Conservation (phyloP, 495 filamentous ascomycete genomes). For the Beverwykella pulmonaria region DNA sequence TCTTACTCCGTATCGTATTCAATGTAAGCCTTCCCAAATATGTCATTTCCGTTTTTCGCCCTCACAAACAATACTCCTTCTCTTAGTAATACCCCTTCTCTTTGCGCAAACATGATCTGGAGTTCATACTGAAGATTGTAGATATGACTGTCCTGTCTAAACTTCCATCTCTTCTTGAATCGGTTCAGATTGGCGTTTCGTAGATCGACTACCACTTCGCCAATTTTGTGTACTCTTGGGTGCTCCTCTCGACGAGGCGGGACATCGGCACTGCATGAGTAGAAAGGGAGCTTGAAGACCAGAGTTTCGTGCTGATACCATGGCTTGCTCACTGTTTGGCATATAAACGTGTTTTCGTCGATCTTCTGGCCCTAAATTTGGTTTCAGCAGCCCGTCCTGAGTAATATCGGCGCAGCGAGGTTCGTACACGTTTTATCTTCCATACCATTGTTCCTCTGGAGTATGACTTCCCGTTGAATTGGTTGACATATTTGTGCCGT, state of each 20-base stretch:
- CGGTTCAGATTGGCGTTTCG: not conserved
- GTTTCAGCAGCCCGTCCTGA: not conserved
- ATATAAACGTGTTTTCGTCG: slow-evolving; percentile 12
- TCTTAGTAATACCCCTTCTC: not conserved
- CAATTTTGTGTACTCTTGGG: slow-evolving; percentile 3
- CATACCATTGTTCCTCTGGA: slow-evolving; percentile 11
- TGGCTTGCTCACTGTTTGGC: slow-evolving; percentile 5
- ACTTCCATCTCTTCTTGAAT: slow-evolving; percentile 6
- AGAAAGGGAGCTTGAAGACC: slow-evolving; percentile 8
- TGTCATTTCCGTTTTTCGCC: slow-evolving; percentile 9
- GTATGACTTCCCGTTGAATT: slow-evolving; percentile 1
- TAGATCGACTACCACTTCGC: not conserved
- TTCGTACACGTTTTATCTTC: slow-evolving; percentile 11
- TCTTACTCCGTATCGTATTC: slow-evolving; percentile 9
- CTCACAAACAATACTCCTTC: not conserved
- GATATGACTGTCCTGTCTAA: not conserved
- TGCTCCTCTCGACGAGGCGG: slow-evolving; percentile 1
- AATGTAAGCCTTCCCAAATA: slow-evolving; percentile 5
- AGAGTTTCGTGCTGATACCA: slow-evolving; percentile 6
- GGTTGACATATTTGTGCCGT: not conserved
- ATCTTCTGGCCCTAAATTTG: slow-evolving; percentile 5
- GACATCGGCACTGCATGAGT: not conserved
- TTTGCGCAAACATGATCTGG: slow-evolving; percentile 2
- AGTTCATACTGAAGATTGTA: slow-evolving; percentile 4
- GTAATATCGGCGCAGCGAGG: no score